Conservation (phyloP, 768 basidiomycete genomes). For the Leccinellum rugosiceps region DNA sequence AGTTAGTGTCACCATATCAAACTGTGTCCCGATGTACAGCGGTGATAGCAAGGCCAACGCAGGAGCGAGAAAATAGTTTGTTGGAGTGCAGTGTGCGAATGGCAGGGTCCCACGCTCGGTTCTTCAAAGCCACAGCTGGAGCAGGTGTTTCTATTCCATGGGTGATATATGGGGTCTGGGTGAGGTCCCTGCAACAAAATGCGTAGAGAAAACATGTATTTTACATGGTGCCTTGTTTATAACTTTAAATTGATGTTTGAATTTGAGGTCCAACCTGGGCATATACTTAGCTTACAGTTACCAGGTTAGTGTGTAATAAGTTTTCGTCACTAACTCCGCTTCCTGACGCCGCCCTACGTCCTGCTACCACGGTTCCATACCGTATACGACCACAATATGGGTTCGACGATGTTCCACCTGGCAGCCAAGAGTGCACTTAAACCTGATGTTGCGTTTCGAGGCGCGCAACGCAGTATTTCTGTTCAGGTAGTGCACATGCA, state of each 20-base stretch:
- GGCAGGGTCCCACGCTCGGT: conserved; percentile 18
- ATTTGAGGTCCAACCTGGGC: neutral
- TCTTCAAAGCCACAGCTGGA: conserved; percentile 29
- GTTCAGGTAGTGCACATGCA: conserved; percentile 49
- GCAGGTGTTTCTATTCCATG: conserved; percentile 31
- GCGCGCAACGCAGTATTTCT: conserved; percentile 50
- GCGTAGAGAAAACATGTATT: conserved; percentile 3
- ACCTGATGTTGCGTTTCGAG: conserved; percentile 12
- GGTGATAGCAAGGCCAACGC: neutral
- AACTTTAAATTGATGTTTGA: neutral
- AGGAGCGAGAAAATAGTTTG: conserved; percentile 1
- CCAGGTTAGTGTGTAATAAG: neutral
- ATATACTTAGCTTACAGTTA: neutral
- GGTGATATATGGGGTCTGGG: conserved; percentile 42
- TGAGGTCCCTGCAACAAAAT: conserved; percentile 21
- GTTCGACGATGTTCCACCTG: conserved; percentile 22
- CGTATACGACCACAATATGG: neutral
- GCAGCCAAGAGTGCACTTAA: conserved; percentile 15
- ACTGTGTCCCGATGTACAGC: conserved; percentile 6
- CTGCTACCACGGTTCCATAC: conserved; percentile 4
- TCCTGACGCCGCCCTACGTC: conserved; percentile 6
- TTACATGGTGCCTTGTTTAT: neutral
- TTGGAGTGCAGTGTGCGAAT: conserved; percentile 29
- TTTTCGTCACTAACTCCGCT: conserved; percentile 19
- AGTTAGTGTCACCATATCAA: conserved; percentile 18